Evolutionary conservation across 1,284 basidiomycete genomes (phyloP).

Genomic region (Leccinum griseonigrum): DNA sequence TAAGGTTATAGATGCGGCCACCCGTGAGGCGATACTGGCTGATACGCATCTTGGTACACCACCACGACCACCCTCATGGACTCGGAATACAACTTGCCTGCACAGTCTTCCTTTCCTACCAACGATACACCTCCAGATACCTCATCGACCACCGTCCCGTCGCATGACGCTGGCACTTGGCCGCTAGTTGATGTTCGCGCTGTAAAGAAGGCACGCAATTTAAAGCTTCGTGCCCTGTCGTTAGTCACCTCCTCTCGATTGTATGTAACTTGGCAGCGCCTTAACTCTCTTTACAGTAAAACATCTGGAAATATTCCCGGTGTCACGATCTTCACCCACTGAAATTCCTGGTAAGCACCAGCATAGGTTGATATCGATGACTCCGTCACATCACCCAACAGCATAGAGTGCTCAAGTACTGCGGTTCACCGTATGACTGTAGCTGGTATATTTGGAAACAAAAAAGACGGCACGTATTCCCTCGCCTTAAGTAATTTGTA

Average conservation of each 20-base stretch:
- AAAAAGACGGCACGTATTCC: constrained; percentile 15
- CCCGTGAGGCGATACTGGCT: neutral
- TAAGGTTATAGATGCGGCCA: neutral
- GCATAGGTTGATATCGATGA: neutral
- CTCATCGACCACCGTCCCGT: neutral
- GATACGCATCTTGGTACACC: constrained; percentile 3
- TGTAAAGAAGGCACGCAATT: neutral
- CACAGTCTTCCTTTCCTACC: neutral
- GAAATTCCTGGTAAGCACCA: constrained; percentile 15
- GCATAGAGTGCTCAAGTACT: constrained; percentile 10
- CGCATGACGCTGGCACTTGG: neutral
- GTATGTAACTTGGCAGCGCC: neutral
- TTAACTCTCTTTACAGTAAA: constrained; percentile 5
- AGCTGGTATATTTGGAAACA: constrained; percentile 22
- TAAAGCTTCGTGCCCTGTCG: constrained; percentile 6
- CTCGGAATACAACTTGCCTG: neutral
- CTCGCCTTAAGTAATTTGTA: constrained; percentile 23
- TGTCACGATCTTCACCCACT: constrained; percentile 18
- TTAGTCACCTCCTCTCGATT: constrained; percentile 4
- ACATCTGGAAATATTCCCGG: constrained; percentile 22
- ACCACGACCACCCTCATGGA: constrained; percentile 22
- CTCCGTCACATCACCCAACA: constrained; percentile 3
- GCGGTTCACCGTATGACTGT: constrained; percentile 19
- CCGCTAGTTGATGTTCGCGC: neutral
- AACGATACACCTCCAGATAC: neutral